Conservation (phyloP, 257 asterid species). For the Oldenlandia corymbosa region DNA sequence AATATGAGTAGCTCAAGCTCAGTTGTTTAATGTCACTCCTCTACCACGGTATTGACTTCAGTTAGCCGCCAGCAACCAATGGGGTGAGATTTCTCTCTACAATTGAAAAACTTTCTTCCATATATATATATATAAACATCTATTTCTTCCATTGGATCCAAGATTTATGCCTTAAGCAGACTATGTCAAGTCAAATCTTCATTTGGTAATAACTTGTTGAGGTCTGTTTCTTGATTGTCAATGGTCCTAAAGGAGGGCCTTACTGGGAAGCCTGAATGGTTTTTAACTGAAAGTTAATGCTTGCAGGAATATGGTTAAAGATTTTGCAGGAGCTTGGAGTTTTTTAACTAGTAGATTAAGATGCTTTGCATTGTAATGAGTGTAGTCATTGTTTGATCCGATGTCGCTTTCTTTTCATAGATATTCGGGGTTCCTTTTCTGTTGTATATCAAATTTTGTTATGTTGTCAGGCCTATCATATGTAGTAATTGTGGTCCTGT, state of each 20-base stretch:
- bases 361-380: background rate
- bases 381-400: background rate
- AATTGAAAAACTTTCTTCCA: background rate
- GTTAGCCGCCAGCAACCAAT: background rate
- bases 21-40: background rate
- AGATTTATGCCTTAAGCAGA: background rate
- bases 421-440: background rate
- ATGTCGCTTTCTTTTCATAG: background rate
- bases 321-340: background rate
- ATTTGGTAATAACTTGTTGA: too few relatives aligned
- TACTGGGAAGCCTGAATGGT: too few relatives aligned
- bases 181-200: background rate
- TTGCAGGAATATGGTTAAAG: background rate
- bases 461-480: too few relatives aligned
- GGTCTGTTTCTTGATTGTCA: too few relatives aligned
- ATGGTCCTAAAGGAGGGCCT: too few relatives aligned
- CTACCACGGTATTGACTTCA: background rate
- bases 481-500: too few relatives aligned
- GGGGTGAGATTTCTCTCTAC: slow-evolving; percentile 6
- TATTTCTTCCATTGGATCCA: background rate
- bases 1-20: background rate
- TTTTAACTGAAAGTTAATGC: background rate
- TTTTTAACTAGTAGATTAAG: background rate
- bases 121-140: too few relatives aligned
- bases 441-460: background rate